Evolutionary conservation across 2,329 filamentous ascomycete genomes (phyloP).

Genomic region (Fusarium napiforme): DNA sequence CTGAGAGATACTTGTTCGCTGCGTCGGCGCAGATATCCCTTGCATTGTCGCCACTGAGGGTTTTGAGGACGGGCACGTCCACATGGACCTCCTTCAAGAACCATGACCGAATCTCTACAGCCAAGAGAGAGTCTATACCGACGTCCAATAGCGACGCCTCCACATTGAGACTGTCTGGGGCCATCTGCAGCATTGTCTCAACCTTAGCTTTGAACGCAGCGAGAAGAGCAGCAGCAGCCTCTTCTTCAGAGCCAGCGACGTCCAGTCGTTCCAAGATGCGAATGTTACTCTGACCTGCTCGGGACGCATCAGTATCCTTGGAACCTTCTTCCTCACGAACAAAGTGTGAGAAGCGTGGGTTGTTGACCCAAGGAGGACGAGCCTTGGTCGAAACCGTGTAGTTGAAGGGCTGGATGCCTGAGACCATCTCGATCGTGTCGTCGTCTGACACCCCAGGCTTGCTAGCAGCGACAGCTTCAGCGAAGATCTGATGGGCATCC

Average conservation of each 20-base stretch:
- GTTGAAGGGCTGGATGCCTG: background rate
- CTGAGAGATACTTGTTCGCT: constrained; percentile 5
- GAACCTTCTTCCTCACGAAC: background rate
- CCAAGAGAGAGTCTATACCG: background rate
- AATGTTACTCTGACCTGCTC: background rate
- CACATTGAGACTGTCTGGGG: background rate
- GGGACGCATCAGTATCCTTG: background rate
- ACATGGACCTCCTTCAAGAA: constrained; percentile 6
- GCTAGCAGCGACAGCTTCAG: constrained; percentile 1
- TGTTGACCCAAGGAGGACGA: constrained; percentile 4
- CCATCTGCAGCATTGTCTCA: constrained; percentile 5
- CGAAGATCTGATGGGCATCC: constrained; percentile 1
- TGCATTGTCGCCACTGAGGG: background rate
- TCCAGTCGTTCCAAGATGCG: background rate
- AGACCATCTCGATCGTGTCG: background rate
- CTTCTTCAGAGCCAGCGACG: background rate
- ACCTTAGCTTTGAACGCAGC: background rate
- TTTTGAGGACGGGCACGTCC: constrained; percentile 5
- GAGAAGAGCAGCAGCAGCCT: background rate
- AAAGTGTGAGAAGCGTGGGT: constrained; percentile 2
- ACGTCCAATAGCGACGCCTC: background rate
- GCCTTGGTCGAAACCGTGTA: background rate
- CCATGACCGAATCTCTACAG: constrained; percentile 6
- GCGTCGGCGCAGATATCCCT: background rate
- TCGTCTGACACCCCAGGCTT: background rate